Percentiles rank a stretch among this genome's conserved stretches.
Evolutionary conservation across 2,329 filamentous ascomycete species (phyloP).

Genomic region (Stagonosporopsis cucurbitacearum): DNA sequence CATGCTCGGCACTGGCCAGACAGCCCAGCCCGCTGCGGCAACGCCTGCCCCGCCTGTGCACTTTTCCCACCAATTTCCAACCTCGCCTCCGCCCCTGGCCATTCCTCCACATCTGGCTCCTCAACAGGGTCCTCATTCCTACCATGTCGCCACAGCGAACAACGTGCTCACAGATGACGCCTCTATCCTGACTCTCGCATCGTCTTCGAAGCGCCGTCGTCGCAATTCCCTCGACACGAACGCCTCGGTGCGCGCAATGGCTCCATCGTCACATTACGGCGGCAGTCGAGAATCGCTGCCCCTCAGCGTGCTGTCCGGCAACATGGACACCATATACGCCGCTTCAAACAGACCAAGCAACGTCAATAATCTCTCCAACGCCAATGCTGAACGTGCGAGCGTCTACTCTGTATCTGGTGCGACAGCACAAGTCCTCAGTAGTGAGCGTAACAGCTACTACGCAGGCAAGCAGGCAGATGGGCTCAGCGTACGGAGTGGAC

Average conservation of each 20-base stretch:
- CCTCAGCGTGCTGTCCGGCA: conserved; percentile 77
- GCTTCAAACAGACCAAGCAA: conserved; percentile 58
- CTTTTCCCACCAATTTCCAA: conserved; percentile 65
- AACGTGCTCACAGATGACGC: conserved; percentile 84
- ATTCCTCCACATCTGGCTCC: conserved; percentile 74
- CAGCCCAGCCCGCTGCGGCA: conserved; percentile 44
- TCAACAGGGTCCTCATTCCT: conserved; percentile 69
- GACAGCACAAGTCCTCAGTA: conserved; percentile 66
- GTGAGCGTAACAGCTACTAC: conserved; percentile 84
- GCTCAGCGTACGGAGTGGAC: conserved; percentile 78
- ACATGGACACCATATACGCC: conserved; percentile 61
- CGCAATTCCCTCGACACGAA: conserved; percentile 84
- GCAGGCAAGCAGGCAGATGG: conserved; percentile 69
- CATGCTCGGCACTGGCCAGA: conserved; percentile 44
- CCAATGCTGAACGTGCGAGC: conserved; percentile 72
- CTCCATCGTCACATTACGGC: conserved; percentile 81
- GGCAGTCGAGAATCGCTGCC: conserved; percentile 81
- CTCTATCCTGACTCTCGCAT: conserved; percentile 83
- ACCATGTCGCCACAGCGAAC: conserved; percentile 79
- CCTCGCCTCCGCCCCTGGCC: conserved; percentile 67
- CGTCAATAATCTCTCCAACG: conserved; percentile 56
- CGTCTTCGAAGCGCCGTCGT: conserved; percentile 78
- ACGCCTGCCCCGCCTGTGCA: conserved; percentile 53
- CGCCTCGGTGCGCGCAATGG: conserved; percentile 82
- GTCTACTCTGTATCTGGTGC: conserved; percentile 79